Evolutionary conservation across 345 rosid genomes (phyloP), one percentile per base, ranked within the genome.

Genomic region (Linum usitatissimum): DNA sequence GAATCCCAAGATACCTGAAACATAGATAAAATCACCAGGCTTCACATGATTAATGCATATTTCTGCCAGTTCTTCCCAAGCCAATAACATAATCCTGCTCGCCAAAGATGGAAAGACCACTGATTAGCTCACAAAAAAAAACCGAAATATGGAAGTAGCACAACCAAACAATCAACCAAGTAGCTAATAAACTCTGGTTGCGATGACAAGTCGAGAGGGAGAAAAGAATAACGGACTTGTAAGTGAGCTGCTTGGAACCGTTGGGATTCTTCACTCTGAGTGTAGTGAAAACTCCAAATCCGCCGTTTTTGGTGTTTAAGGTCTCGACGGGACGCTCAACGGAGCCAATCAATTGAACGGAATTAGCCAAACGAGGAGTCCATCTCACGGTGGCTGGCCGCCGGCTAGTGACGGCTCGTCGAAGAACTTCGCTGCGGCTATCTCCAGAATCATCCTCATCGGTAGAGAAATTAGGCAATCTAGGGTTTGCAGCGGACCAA

Each of bases 11-110:
- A 18, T 64, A 31, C 96, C 97, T 0, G 84, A 80, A 60, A 92
- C 90, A 76, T 74, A 81, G 7, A 85, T 69, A 19, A 60, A 62
- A 75, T 87, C 98, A 66, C 83, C 71, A 21, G 30, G 83, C 70
- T 78, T 80, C 73, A 89, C 40, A 77, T 87, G 81, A 48, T 71
- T 64, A 15, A 75, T 19, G 28, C 86, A 87, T 57, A 53, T 70
- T 65, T 65, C 60, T 14, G 86, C 95, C 66, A 83, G 64, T 45
- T 68, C 74, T 0, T 60, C 66, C 86, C 81, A 71, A 81, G 84
- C 77, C 15, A 39, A 53, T 73, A 87, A 72, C 19, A 0, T 18
- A 57, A 90, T 71, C 74, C 99, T 90, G 78, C 23, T 62, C 66
- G 61, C 4, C 17, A 39, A 51, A 57, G 18, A 1, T 12, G 39